These are phyloP conservation scores for Apiospora aurea DNA, from an alignment of 2,329 filamentous ascomycete genomes.

Conservation along the genomic window DNA sequence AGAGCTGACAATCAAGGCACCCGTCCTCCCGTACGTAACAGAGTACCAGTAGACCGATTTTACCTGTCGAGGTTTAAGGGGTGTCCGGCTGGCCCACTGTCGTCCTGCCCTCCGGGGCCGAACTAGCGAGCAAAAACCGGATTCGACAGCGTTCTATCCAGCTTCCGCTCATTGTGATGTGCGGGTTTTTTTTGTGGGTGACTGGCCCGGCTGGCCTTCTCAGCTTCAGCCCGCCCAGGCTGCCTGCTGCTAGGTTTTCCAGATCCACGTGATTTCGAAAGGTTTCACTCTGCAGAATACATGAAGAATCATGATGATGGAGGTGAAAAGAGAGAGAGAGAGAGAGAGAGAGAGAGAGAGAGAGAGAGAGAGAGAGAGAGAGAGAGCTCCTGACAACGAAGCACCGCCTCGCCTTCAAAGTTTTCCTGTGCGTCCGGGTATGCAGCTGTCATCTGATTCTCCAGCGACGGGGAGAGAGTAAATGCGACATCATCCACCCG, in stretches of 20 bases:
- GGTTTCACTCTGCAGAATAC: neutral
- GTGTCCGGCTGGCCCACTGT: neutral
- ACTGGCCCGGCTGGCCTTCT: neutral
- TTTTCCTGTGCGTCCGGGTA: neutral
- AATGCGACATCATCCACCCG: conserved; percentile 13
- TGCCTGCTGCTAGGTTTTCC: neutral
- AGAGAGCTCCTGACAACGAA: neutral
- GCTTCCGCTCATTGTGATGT: neutral
- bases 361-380: no score
- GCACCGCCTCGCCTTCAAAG: neutral
- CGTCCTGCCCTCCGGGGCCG: neutral
- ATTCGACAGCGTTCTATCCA: neutral
- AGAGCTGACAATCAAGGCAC: neutral
- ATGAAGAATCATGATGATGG: neutral
- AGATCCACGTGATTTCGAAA: neutral
- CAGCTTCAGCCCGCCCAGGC: neutral
- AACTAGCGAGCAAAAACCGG: conserved; percentile 2
- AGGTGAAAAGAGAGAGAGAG: no score
- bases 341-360: no score
- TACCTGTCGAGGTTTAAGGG: neutral
- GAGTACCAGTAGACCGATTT: neutral
- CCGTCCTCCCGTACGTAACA: neutral
- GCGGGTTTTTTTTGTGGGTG: conserved; percentile 6
- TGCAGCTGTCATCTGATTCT: conserved; percentile 6
- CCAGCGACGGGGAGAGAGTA: neutral